Evolutionary conservation across 305 asterid species (phyloP).

Genomic region (Petunia hybrid): DNA sequence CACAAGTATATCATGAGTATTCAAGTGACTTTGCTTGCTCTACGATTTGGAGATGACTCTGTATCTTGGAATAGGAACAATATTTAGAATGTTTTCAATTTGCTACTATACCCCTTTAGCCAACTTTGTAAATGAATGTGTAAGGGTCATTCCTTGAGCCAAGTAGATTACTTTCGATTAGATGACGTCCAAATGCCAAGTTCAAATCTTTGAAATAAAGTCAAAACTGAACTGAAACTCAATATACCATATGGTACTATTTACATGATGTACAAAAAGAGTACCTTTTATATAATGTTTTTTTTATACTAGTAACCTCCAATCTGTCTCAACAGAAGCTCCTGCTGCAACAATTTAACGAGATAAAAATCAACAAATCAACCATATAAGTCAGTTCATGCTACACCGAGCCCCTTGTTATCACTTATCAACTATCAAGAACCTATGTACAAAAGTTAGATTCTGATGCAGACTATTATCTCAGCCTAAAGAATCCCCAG

Average conservation of each 20-base stretch:
- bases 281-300: neutral
- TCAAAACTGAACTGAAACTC: neutral
- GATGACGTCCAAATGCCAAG: neutral
- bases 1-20: no score
- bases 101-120: no score
- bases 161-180: neutral
- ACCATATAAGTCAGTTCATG: conserved; percentile 2
- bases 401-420: neutral
- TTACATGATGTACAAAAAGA: neutral
- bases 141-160: neutral
- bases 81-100: no score
- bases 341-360: neutral
- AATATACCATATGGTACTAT: neutral
- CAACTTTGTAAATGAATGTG: neutral
- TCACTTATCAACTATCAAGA: neutral
- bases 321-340: conserved; percentile 1
- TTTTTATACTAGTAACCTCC: neutral
- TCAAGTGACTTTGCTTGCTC: no score
- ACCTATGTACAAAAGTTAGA: neutral
- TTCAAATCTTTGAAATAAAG: neutral
- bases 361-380: neutral
- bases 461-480: neutral
- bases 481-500: conserved; percentile 42
- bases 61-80: no score
- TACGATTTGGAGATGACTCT: no score